Base-by-base conservation (phyloP, 2,329 filamentous ascomycete species). In the Penicillium expansum region DNA sequence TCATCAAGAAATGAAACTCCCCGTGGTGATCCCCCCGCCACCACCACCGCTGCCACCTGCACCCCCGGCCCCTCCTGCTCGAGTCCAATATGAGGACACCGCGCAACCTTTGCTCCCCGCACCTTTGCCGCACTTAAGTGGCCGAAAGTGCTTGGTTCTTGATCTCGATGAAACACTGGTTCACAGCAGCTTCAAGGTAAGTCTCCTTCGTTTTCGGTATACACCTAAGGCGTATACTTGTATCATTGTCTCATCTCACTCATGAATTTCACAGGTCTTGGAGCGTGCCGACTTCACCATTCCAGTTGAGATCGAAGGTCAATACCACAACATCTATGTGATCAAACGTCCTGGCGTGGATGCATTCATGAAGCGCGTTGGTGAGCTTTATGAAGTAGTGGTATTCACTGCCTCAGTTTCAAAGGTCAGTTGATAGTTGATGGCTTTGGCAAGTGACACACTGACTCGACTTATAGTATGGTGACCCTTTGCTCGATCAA, bases 261-360 rank as follows among this genome's bases (percentile, higher is more conserved):
- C 50, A 66, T 29, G 14, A 52, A 42, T 47, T 33, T 35, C 0
- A 11, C 70, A 97, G 92, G 94, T 97, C 65, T 83, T 99, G 44
- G 92, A 97, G 70, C 93, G 97, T 80, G 94, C 94, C 57, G 94
- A 99, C 76, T 97, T 99, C 72, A 99, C 94, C 6, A 97, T 99
- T 71, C 94, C 94, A 0, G 94, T 99, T 30, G 94, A 99, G 71
- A 99, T 99, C 62, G 94, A 99, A 79, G 94, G 94, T 55, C 95
- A 96, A 75, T 97, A 95, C 72, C 94, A 99, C 78, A 99, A 99
- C 70, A 95, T 99, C 53, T 99, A 99, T 73, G 94, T 99, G 63
- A 99, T 99, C 75, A 99, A 99, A 79, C 86, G 94, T 69, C 94
- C 94, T n/a, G 94, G 94, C 52, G 94, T 99, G 20, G 94, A 99